These are phyloP conservation scores for Suhomyces maxii DNA, from an alignment of 1,139 yeast genomes.

Conservation along the genomic window DNA sequence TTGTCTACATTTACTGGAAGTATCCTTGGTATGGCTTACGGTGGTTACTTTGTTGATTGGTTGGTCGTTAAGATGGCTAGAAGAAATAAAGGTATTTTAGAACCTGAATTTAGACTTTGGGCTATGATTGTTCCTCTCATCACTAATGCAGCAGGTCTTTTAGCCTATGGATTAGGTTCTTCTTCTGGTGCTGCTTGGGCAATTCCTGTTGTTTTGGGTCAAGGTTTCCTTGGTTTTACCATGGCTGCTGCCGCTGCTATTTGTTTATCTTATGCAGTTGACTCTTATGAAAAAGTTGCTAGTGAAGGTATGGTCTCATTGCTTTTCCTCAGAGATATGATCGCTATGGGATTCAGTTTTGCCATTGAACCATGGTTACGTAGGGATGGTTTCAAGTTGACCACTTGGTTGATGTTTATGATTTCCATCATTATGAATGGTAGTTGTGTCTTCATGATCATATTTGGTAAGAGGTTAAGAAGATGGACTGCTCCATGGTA, in stretches of 20 bases:
- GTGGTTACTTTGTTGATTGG: slow-evolving; percentile 47
- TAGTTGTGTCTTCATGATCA: slow-evolving; percentile 34
- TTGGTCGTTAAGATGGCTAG: slow-evolving; percentile 33
- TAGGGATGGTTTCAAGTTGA: slow-evolving; percentile 31
- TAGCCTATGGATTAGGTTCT: slow-evolving; percentile 40
- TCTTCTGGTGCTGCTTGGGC: slow-evolving; percentile 53
- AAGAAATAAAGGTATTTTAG: slow-evolving; percentile 39
- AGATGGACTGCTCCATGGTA: slow-evolving; percentile 28
- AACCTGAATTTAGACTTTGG: slow-evolving; percentile 44
- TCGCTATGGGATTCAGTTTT: slow-evolving; percentile 49
- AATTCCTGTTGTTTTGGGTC: slow-evolving; percentile 52
- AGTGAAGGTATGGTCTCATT: slow-evolving; percentile 53
- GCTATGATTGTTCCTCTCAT: slow-evolving; percentile 41
- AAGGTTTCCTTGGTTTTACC: slow-evolving; percentile 56
- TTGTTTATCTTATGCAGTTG: slow-evolving; percentile 56
- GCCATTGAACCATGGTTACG: slow-evolving; percentile 52
- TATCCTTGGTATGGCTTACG: slow-evolving; percentile 41
- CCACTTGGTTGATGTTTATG: slow-evolving; percentile 52
- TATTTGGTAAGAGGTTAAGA: slow-evolving; percentile 43
- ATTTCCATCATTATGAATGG: slow-evolving; percentile 44
- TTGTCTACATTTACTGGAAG: slow-evolving; percentile 43
- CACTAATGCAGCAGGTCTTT: slow-evolving; percentile 41
- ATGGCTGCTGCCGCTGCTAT: slow-evolving; percentile 59
- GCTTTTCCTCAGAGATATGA: slow-evolving; percentile 46
- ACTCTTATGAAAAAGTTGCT: slow-evolving; percentile 57